Conservation (phyloP, 805 yeast genomes). For the Kuraishia ogatae region DNA sequence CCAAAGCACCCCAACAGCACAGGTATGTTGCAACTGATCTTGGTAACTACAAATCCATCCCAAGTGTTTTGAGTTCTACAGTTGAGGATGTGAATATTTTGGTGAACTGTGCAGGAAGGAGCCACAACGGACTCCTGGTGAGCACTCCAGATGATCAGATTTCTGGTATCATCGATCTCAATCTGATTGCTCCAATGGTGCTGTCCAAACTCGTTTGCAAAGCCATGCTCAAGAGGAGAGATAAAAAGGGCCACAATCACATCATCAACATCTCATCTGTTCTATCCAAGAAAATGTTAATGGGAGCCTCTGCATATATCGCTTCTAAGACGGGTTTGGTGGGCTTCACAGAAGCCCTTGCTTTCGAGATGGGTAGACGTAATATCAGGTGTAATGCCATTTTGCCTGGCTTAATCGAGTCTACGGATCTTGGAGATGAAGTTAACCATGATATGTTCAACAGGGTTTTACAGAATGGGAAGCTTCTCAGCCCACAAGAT, state of each 20-base stretch:
- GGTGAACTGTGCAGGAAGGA: conserved; percentile 59
- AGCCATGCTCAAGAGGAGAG: conserved; percentile 36
- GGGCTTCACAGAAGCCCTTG: conserved; percentile 51
- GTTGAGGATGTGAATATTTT: conserved; percentile 29
- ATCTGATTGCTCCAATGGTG: conserved; percentile 54
- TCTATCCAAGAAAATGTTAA: conserved; percentile 33
- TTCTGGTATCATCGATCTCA: conserved; percentile 37
- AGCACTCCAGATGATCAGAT: conserved; percentile 33
- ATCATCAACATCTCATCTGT: conserved; percentile 65
- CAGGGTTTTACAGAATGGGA: conserved; percentile 5
- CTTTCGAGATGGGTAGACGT: conserved; percentile 45
- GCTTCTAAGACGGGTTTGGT: conserved; percentile 66
- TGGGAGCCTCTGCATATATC: conserved; percentile 60
- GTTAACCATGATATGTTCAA: conserved; percentile 14
- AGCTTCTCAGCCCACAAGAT: conserved; percentile 12
- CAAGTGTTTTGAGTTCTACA: background rate
- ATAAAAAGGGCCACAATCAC: conserved; percentile 13
- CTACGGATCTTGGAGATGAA: conserved; percentile 55
- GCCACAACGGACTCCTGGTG: conserved; percentile 46
- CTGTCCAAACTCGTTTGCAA: conserved; percentile 43
- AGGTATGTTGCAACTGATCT: conserved; percentile 11
- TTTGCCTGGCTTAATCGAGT: conserved; percentile 57
- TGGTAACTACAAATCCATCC: conserved; percentile 5
- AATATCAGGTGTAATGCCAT: conserved; percentile 56
- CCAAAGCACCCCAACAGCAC: conserved; percentile 10